Evolutionary conservation across 768 basidiomycete genomes (phyloP).

Genomic region (Brasilioporus rufonigricans): DNA sequence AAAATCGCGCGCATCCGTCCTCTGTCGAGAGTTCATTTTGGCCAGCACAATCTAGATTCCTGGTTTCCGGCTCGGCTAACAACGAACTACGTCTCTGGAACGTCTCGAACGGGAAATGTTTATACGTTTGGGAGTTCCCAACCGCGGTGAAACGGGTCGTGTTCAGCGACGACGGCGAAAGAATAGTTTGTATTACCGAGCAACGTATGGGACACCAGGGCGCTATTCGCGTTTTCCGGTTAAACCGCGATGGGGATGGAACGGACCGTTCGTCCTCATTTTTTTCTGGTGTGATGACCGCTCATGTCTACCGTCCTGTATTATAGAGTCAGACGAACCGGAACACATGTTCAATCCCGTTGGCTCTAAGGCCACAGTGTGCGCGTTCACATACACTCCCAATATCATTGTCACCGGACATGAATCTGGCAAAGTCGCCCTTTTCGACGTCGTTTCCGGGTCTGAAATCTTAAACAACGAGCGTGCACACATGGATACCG

Average conservation of each 20-base stretch:
- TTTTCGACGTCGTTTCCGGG: slow-evolving; percentile 86
- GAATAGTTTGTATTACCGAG: slow-evolving; percentile 92
- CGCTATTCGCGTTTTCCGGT: slow-evolving; percentile 84
- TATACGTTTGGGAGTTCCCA: slow-evolving; percentile 96
- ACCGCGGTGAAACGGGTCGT: slow-evolving; percentile 96
- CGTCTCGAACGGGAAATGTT: slow-evolving; percentile 85
- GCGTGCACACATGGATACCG: slow-evolving; percentile 79
- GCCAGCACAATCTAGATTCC: slow-evolving; percentile 75
- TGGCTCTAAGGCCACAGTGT: slow-evolving; percentile 96
- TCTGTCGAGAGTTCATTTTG: neutral
- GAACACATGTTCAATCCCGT: slow-evolving; percentile 78
- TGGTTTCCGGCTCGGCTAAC: slow-evolving; percentile 92
- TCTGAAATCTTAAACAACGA: slow-evolving; percentile 83
- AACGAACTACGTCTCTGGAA: slow-evolving; percentile 91
- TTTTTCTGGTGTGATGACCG: neutral
- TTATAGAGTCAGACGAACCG: slow-evolving; percentile 73
- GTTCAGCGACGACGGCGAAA: slow-evolving; percentile 82
- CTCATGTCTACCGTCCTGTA: neutral
- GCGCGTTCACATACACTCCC: slow-evolving; percentile 80
- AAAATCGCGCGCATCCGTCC: neutral
- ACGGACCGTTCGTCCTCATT: slow-evolving; percentile 66
- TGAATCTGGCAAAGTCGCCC: slow-evolving; percentile 91
- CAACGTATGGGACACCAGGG: slow-evolving; percentile 94
- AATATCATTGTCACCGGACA: slow-evolving; percentile 89
- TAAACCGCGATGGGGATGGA: slow-evolving; percentile 82